These are phyloP conservation scores for Cercophora newfieldiana DNA, from an alignment of 495 filamentous ascomycete species.

Conservation along the genomic window DNA sequence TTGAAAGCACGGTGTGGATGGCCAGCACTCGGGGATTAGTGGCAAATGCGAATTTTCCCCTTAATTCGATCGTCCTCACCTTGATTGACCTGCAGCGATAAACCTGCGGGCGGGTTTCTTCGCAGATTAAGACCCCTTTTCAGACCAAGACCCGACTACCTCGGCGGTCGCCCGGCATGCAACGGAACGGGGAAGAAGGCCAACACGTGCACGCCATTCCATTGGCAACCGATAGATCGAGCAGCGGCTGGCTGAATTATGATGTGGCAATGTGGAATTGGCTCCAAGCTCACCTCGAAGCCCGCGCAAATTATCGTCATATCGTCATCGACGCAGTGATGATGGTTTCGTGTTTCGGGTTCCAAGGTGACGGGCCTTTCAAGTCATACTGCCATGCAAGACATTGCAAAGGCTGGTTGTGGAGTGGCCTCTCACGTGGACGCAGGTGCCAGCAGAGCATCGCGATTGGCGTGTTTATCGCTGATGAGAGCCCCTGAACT, in stretches of 20 bases:
- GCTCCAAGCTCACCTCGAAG: neutral
- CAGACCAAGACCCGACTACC: neutral
- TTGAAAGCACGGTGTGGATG: slow-evolving; percentile 4
- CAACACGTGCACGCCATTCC: neutral
- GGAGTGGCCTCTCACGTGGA: slow-evolving; percentile 6
- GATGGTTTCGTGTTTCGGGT: neutral
- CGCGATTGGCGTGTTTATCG: slow-evolving; percentile 16
- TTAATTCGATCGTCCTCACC: slow-evolving; percentile 6
- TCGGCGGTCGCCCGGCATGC: neutral
- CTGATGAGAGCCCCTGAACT: slow-evolving; percentile 3
- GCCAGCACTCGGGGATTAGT: neutral
- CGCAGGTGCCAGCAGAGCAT: neutral
- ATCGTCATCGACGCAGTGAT: neutral
- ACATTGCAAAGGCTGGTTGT: neutral
- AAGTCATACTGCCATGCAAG: slow-evolving; percentile 13
- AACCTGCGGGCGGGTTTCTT: neutral
- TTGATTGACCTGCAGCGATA: slow-evolving; percentile 8
- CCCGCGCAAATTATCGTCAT: neutral
- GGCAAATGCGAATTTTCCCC: neutral
- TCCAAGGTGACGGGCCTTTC: slow-evolving; percentile 5
- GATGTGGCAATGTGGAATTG: slow-evolving; percentile 25
- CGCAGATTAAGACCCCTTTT: slow-evolving; percentile 18
- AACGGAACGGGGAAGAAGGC: neutral
- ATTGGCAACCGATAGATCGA: neutral
- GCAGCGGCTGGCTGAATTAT: neutral